Evolutionary conservation across 2,329 filamentous ascomycete genomes (phyloP), one percentile per base, ranked within the genome.

Genomic region (Colletotrichum camelliae): DNA sequence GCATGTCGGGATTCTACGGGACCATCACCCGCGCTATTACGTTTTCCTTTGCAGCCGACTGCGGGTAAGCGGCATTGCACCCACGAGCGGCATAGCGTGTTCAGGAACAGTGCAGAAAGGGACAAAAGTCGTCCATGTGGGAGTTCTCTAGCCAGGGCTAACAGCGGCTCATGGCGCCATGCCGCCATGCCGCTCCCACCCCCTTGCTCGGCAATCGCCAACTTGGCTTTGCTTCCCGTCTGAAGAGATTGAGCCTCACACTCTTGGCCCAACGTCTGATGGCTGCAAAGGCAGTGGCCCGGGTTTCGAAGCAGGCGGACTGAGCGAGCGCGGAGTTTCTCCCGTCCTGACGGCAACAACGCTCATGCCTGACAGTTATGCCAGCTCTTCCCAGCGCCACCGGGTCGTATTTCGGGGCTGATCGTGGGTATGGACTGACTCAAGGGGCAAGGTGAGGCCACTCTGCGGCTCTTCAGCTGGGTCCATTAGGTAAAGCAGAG

Each of bases 391-490:
- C 62, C 68, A 64, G 62, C n/a, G 39, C 39, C 62, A 70, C 61
- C 70, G 73, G 73, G 73, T 75, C 73, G 70, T 75, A 75, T 73
- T 75, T 75, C 73, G 73, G 73, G 64, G 62, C 66, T 67, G 62
- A 48, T 68, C 43, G 57, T 73, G 39, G 73, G 27, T 66, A 75
- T 67, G 73, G 64, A 75, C 73, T 68, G 73, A 75, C 69, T 75
- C 73, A 73, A 75, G 73, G 64, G 37, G 27, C 15, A 58, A 64
- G 69, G 70, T 75, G 64, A 75, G 73, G 73, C 73, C 73, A 75
- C 73, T 60, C 57, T 73, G 55, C 73, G 73, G 73, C 70, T 75
- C 69, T 73, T 57, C 70, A 43, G 21, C 73, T 75, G 73, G 73
- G 73, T 52, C 57, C 52, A 43, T 75, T 75, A 75, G 55, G 73